These are phyloP conservation scores for Thermomucor indicae-seudaticae DNA, from an alignment of 371 early-diverging fungal genomes.

Conservation along the genomic window DNA sequence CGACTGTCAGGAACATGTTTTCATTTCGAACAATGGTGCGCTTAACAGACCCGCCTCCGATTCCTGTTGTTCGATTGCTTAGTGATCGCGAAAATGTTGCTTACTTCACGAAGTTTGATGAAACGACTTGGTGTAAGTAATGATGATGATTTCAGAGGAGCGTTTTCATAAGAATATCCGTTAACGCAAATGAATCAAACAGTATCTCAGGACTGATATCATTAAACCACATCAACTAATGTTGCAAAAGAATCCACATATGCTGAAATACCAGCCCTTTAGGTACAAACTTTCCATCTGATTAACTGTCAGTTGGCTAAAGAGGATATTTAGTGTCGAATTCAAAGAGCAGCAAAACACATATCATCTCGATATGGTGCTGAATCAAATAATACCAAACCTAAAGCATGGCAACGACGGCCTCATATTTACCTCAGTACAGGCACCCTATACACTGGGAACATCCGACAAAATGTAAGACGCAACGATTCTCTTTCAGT, in stretches of 20 bases:
- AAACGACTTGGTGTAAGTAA: constrained; percentile 76
- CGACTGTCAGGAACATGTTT: not conserved
- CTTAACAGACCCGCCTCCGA: constrained; percentile 18
- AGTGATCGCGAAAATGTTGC: constrained; percentile 43
- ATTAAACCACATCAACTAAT: constrained; percentile 63
- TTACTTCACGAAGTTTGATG: constrained; percentile 53
- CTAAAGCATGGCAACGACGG: constrained; percentile 96
- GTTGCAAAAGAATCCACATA: constrained; percentile 39
- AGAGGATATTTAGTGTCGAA: constrained; percentile 38
- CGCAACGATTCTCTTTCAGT: not conserved
- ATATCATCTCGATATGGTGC: constrained; percentile 60
- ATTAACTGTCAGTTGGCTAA: not conserved
- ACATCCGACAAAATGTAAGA: constrained; percentile 83
- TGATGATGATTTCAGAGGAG: not conserved
- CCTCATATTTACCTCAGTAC: constrained; percentile 91
- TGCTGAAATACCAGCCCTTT: constrained; percentile 55
- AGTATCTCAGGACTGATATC: constrained; percentile 64
- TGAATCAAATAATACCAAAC: constrained; percentile 66
- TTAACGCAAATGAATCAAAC: constrained; percentile 1
- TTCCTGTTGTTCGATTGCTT: constrained; percentile 79
- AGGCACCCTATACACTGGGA: constrained; percentile 81
- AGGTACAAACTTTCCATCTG: too few species aligned
- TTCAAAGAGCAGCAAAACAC: constrained; percentile 72
- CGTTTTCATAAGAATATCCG: not conserved
- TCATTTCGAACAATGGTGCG: not conserved